phyloP scores from a whole-genome alignment of 768 basidiomycete species.

The Kwoniella bestiolae region DNA sequence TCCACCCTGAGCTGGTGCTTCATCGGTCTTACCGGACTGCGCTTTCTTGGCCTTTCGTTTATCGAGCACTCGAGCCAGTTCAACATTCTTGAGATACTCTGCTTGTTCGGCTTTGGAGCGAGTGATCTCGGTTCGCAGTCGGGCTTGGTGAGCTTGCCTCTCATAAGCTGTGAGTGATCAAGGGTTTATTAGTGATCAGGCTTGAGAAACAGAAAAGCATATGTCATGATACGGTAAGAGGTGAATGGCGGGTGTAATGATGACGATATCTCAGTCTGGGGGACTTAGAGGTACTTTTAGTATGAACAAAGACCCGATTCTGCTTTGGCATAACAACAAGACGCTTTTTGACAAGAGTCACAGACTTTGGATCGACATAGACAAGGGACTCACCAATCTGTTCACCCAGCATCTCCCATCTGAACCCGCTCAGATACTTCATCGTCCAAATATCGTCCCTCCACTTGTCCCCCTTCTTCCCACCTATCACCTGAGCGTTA shows the following conservation, averaged over 20 bases:
- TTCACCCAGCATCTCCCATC: slow-evolving; percentile 98
- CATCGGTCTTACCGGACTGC: slow-evolving; percentile 13
- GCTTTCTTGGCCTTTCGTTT: slow-evolving; percentile 56
- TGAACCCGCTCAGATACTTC: slow-evolving; percentile 97
- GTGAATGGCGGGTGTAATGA: too few relatives aligned
- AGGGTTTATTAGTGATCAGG: too few relatives aligned
- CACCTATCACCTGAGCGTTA: slow-evolving; percentile 90
- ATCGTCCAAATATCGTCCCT: slow-evolving; percentile 99
- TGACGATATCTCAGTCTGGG: too few relatives aligned
- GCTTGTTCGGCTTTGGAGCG: slow-evolving; percentile 86
- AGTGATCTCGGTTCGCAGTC: slow-evolving; percentile 86
- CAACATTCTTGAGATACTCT: slow-evolving; percentile 92
- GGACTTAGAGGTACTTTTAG: too few relatives aligned
- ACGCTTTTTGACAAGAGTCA: neutral
- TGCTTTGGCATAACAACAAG: too few relatives aligned
- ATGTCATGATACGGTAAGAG: too few relatives aligned
- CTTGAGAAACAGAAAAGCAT: neutral
- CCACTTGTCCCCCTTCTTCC: slow-evolving; percentile 64
- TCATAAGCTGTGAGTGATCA: slow-evolving; percentile 75
- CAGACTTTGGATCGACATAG: neutral
- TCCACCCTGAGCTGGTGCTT: neutral
- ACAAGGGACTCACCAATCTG: slow-evolving; percentile 78
- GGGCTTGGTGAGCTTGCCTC: slow-evolving; percentile 81
- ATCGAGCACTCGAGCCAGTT: slow-evolving; percentile 73
- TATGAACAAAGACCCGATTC: too few relatives aligned